Percentiles rank a stretch among this genome's conserved stretches.
These are phyloP conservation scores for Termitomyces sp. DNA, from an alignment of 768 basidiomycete species.

Conservation along the genomic window DNA sequence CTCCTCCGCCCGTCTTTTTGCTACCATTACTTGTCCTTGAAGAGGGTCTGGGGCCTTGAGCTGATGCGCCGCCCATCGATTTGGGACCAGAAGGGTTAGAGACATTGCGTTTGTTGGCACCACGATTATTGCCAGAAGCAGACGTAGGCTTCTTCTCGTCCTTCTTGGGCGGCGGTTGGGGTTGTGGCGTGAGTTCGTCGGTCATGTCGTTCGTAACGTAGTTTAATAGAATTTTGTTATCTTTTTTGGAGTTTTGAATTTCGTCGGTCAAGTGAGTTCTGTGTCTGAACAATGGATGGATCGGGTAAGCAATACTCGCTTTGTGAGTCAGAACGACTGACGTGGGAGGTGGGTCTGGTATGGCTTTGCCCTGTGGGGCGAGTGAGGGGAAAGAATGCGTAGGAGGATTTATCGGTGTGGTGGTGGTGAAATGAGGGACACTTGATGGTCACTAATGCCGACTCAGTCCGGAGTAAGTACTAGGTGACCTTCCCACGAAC, in stretches of 20 bases:
- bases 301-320: slow-evolving; percentile 11
- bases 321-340: neutral
- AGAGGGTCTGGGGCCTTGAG: slow-evolving; percentile 52
- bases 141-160: slow-evolving; percentile 69
- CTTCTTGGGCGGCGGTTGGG: slow-evolving; percentile 55
- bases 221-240: slow-evolving; percentile 43
- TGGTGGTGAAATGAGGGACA: slow-evolving; percentile 47
- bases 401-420: slow-evolving; percentile 39
- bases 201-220: slow-evolving; percentile 85
- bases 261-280: slow-evolving; percentile 28
- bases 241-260: slow-evolving; percentile 39
- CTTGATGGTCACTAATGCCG: slow-evolving; percentile 33
- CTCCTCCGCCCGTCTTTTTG: slow-evolving; percentile 40
- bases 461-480: slow-evolving; percentile 23
- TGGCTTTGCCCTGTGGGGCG: slow-evolving; percentile 87
- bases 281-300: slow-evolving; percentile 17
- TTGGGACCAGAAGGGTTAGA: slow-evolving; percentile 46
- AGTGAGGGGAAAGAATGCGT: slow-evolving; percentile 66
- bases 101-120: slow-evolving; percentile 50
- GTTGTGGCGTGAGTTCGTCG: slow-evolving; percentile 68
- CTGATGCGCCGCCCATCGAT: slow-evolving; percentile 37
- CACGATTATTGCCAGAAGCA: slow-evolving; percentile 46
- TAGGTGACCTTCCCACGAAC: slow-evolving; percentile 36
- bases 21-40: slow-evolving; percentile 63
- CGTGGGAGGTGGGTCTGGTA: slow-evolving; percentile 16